Base-by-base conservation (phyloP, 1,139 yeast genomes). In the Hyphopichia fennica region DNA sequence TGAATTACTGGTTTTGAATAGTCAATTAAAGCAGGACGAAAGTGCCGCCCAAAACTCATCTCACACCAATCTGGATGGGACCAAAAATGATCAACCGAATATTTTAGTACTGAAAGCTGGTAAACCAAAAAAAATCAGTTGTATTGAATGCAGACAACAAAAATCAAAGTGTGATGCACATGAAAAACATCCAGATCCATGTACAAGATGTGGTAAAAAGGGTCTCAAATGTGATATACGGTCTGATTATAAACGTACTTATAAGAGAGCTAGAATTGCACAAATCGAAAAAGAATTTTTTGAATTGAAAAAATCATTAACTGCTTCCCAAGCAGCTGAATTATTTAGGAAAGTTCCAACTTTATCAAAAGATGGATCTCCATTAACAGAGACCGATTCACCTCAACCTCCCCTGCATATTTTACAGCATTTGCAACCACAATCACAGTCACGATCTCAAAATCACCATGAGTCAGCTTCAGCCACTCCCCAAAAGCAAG, bases 81-180 rank as follows among this genome's bases (percentile, higher is more conserved):
- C 25, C 40, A 14, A 15, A n/a, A 16, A n/a, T 11, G 33, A 33
- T 16, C 19, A 16, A 19, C 14, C 23, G 32, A 16, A 23, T 16
- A 31, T 23, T 13, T 18, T 34, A 23, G 7, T 35, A 9, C 45
- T 49, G 27, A 61, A 61, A 45, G 34, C 56, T 3, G 61, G 59
- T 4, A 65, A 56, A 42, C 57, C 59, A 14, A 84, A 83, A 57
- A 76, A 84, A 47, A 82, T 90, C 61, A 98, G 98, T 0, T 93
- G 99, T 68, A 90, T 88, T 2, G 96, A 91, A 58, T 93, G 99
- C 59, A 78, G 99, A 16, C 99, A 93, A 62, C 99, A 93, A 60
- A 93, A 93, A 64, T 63, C 93, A 20, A 80, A 84, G 50, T 93
- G 98, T 65, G 95, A 89, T 61, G 96, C 96, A 9, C 81, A 77